These are phyloP conservation scores for Fomitopsis schrenkii DNA, from an alignment of 1,284 basidiomycete species.

Conservation along the genomic window DNA sequence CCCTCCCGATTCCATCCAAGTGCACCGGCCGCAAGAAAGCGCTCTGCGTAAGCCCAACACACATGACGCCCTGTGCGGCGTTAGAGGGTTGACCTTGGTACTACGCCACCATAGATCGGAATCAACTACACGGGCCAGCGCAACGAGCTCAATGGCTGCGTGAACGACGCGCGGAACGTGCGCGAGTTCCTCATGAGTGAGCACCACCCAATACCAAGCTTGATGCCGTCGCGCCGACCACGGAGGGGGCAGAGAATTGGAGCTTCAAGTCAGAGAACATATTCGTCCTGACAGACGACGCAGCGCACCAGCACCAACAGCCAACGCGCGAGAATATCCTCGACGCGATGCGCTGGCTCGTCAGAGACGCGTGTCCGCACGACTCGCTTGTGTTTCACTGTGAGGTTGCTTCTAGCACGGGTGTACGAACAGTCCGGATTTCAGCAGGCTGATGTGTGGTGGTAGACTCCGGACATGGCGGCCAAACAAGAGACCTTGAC, in stretches of 20 bases:
- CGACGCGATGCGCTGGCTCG: slow-evolving; percentile 87
- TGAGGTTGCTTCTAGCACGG: slow-evolving; percentile 29
- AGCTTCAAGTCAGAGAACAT: slow-evolving; percentile 72
- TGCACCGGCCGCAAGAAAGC: slow-evolving; percentile 74
- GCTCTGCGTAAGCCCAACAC: slow-evolving; percentile 52
- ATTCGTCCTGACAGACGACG: slow-evolving; percentile 76
- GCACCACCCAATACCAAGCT: slow-evolving; percentile 18
- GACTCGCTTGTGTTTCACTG: slow-evolving; percentile 90
- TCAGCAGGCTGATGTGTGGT: background rate
- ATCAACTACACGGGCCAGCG: slow-evolving; percentile 74
- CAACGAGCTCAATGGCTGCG: slow-evolving; percentile 69
- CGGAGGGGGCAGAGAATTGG: slow-evolving; percentile 41
- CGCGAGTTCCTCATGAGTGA: slow-evolving; percentile 66
- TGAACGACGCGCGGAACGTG: slow-evolving; percentile 80
- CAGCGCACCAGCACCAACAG: slow-evolving; percentile 48
- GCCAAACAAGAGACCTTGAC: slow-evolving; percentile 66
- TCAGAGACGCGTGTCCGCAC: slow-evolving; percentile 64
- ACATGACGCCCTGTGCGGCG: background rate
- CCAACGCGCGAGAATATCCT: slow-evolving; percentile 82
- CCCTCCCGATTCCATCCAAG: slow-evolving; percentile 47
- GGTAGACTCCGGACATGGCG: slow-evolving; percentile 82
- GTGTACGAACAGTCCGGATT: background rate
- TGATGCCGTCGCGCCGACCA: background rate
- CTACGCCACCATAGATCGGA: slow-evolving; percentile 47
- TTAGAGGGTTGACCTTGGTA: no score